Base-by-base conservation (phyloP, 192 early-diverging fungal genomes). In the Linderina pennispora region DNA sequence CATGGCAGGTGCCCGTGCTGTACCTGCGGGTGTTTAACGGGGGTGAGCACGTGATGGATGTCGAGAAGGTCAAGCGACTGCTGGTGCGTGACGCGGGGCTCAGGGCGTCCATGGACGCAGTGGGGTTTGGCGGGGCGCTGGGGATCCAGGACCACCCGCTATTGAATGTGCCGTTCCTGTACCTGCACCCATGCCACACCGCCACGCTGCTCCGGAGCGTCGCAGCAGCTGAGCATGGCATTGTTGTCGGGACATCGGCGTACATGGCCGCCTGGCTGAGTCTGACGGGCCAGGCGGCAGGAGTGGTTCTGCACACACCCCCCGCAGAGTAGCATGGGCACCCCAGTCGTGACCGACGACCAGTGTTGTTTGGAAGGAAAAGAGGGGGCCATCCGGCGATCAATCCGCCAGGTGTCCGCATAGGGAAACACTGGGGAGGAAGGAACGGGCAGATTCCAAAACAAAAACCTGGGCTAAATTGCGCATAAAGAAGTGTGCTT, bases 61-160 rank as follows among this genome's bases (percentile, higher is more conserved):
- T 32, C 22, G 37, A 15, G n/a, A 33, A 20, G 3, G 50, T 58
- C 3, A 17, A 24, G 16, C 31, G 45, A 11, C 10, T 53, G 39
- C 39, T 73, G 19, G 47, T 57, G 0, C 25, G 23, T 1, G 70
- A 73, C 31, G 18, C 9, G 3, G 25, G 20, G 14, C 37, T 73
- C 37, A 57, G 58, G 1, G 45, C 20, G 3, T 53, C 62, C 3
- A 46, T 73, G 39, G 39, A 21, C 1, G 62, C 57, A 0, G 70
- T 73, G 42, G 58, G 58, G 43, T 73, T 65, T 58, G 70, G 70
- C 42, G 70, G 70, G 4, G 70, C 70, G n/a, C 39, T 73, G 42
- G 53, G 70, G 0, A 46, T 73, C 4, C 49, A 49, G 50, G 70
- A 73, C 18, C 70, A 73, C 20, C 70, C 70, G 8, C 50, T 44